These are phyloP conservation scores for Pseudohalonectria lignicola DNA, from an alignment of 2,329 filamentous ascomycete species.

Conservation along the genomic window DNA sequence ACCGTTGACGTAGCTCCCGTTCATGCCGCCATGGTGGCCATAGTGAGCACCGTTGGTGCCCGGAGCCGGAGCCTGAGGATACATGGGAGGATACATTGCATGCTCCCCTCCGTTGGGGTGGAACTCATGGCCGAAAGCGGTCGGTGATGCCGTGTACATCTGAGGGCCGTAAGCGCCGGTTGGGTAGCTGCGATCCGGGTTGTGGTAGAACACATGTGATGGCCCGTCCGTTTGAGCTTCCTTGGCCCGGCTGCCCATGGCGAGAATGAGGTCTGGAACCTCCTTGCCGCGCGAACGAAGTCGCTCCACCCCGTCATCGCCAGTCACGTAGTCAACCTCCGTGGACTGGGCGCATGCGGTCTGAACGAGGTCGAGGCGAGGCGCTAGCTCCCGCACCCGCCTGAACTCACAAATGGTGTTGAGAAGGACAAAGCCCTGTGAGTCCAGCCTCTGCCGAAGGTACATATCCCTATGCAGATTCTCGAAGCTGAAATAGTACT, in stretches of 20 bases:
- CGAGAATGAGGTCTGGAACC: conserved; percentile 73
- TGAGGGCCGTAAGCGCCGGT: no score
- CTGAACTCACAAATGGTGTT: conserved; percentile 77
- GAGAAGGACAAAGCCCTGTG: conserved; percentile 80
- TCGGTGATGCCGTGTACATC: conserved; percentile 2
- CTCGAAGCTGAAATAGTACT: conserved; percentile 96
- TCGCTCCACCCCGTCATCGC: conserved; percentile 68
- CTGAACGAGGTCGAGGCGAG: conserved; percentile 63
- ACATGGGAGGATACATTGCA: conserved; percentile 3
- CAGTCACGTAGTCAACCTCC: conserved; percentile 62
- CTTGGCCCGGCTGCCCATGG: conserved; percentile 58
- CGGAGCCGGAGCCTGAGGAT: no score
- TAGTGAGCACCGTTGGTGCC: conserved; percentile 1
- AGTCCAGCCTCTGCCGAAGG: conserved; percentile 86
- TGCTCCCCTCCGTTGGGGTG: conserved; percentile 16
- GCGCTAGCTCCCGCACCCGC: conserved; percentile 63
- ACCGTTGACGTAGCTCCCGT: conserved; percentile 26
- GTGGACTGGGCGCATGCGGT: conserved; percentile 62
- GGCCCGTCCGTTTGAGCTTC: conserved; percentile 65
- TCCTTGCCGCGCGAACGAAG: conserved; percentile 57
- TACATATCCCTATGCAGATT: conserved; percentile 92
- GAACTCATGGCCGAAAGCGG: conserved; percentile 10
- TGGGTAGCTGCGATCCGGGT: conserved; percentile 10
- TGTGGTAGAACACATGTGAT: conserved; percentile 21
- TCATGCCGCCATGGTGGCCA: conserved; percentile 17